phyloP scores from a whole-genome alignment of 768 basidiomycete genomes.

The Phaeolepiota aurea region DNA sequence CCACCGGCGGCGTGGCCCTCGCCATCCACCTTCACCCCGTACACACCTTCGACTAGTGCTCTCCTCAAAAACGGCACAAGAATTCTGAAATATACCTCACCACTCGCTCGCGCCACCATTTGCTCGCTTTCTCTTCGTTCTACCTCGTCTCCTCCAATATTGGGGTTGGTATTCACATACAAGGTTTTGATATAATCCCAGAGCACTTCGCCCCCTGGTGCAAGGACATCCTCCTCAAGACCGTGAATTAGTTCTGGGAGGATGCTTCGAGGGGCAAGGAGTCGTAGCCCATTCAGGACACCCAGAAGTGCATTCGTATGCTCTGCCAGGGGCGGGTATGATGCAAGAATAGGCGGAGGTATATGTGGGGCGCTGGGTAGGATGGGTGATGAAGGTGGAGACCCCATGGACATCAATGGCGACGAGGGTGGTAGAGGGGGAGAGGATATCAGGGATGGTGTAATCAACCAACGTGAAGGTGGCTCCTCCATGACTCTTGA shows the following conservation, averaged over 20 bases:
- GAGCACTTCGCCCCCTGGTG: constrained; percentile 34
- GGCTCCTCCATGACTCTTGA: constrained; percentile 10
- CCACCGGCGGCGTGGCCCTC: too few species aligned
- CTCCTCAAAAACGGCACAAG: constrained; percentile 1
- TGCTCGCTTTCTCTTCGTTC: constrained; percentile 17
- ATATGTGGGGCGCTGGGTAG: constrained; percentile 39
- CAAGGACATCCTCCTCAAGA: constrained; percentile 45
- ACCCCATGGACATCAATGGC: constrained; percentile 14
- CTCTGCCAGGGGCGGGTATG: constrained; percentile 69
- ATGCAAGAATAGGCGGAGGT: constrained; percentile 63
- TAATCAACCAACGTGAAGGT: constrained; percentile 48
- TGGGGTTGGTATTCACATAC: constrained; percentile 4
- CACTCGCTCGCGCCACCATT: constrained; percentile 35
- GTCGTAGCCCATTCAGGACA: constrained; percentile 71
- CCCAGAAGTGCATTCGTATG: constrained; percentile 66
- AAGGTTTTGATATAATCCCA: constrained; percentile 32
- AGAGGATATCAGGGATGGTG: constrained; percentile 20
- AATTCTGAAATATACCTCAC: constrained; percentile 35
- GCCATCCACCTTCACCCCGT: constrained; percentile 1
- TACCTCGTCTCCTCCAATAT: constrained; percentile 9
- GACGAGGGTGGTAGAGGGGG: constrained; percentile 18
- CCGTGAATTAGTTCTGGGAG: constrained; percentile 34
- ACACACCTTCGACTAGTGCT: constrained; percentile 5
- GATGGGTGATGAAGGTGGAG: constrained; percentile 14
- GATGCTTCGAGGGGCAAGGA: constrained; percentile 67